phyloP scores from a whole-genome alignment of 805 yeast genomes.

The Maudiozyma pseudohumilis region DNA sequence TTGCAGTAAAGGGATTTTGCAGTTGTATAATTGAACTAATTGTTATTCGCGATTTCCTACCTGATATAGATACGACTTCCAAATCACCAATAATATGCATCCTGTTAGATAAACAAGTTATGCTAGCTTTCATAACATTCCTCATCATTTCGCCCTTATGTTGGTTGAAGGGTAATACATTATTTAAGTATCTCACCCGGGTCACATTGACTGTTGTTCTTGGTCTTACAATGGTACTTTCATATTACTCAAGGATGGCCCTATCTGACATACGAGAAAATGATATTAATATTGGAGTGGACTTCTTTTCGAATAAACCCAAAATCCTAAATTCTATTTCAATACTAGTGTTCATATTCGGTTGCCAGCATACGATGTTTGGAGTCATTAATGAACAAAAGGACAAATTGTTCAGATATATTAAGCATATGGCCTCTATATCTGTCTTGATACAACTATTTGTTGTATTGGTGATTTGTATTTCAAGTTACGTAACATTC shows the following conservation, averaged over 20 bases:
- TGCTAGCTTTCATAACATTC: conserved; percentile 50
- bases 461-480: conserved; percentile 62
- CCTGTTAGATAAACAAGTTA: conserved; percentile 36
- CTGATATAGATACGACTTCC: conserved; percentile 27
- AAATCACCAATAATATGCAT: neutral
- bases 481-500: conserved; percentile 74
- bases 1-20: conserved; percentile 60
- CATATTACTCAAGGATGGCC: too few species aligned
- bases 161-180: conserved; percentile 51
- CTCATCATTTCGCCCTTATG: conserved; percentile 42
- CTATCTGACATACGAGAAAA: too few species aligned
- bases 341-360: conserved; percentile 82
- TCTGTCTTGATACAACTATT: conserved; percentile 51
- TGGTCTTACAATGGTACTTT: too few species aligned
- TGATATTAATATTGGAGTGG: too few species aligned
- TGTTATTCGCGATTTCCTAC: conserved; percentile 60
- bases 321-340: conserved; percentile 61
- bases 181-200: too few species aligned
- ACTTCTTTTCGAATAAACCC: too few species aligned
- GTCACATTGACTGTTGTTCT: too few species aligned
- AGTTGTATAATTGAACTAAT: conserved; percentile 56
- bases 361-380: conserved; percentile 93
- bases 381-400: conserved; percentile 72
- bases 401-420: conserved; percentile 38
- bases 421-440: conserved; percentile 38